phyloP scores from a whole-genome alignment of 73 alveolate species.

The Symbiodinium pilosum region DNA sequence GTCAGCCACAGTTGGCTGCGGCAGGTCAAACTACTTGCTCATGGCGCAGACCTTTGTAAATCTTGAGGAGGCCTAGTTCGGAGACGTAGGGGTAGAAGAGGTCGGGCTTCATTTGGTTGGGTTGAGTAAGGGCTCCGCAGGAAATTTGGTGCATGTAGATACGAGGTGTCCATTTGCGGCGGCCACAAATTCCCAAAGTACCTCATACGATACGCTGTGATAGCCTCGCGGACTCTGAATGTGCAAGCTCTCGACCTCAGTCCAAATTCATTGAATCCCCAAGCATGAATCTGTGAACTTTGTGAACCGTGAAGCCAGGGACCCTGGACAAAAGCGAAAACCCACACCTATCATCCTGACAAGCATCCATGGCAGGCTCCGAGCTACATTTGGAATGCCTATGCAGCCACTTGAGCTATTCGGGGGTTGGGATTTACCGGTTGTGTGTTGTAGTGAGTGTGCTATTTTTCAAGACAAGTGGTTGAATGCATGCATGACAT shows the following conservation, averaged over 20 bases:
- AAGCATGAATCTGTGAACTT: no score
- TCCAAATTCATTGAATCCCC: no score
- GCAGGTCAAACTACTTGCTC: slow-evolving; percentile 68
- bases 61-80: slow-evolving; percentile 50
- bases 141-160: background rate
- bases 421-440: background rate
- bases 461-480: background rate
- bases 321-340: background rate
- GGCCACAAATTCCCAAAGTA: no score
- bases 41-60: slow-evolving; percentile 87
- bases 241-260: no score
- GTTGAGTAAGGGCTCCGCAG: background rate
- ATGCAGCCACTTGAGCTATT: background rate
- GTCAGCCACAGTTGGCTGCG: background rate
- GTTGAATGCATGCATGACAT: background rate
- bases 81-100: background rate
- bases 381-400: slow-evolving; percentile 46
- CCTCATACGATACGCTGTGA: no score
- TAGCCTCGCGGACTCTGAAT: no score
- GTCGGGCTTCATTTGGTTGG: background rate
- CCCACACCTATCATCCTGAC: background rate
- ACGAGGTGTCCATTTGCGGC: no score
- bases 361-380: slow-evolving; percentile 16
- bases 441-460: no score
- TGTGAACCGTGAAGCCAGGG: no score